A percentile compares a stretch with the other conserved stretches of the same genome.
Evolutionary conservation across 2,329 filamentous ascomycete genomes (phyloP).

Genomic region (Fusarium papillatum): DNA sequence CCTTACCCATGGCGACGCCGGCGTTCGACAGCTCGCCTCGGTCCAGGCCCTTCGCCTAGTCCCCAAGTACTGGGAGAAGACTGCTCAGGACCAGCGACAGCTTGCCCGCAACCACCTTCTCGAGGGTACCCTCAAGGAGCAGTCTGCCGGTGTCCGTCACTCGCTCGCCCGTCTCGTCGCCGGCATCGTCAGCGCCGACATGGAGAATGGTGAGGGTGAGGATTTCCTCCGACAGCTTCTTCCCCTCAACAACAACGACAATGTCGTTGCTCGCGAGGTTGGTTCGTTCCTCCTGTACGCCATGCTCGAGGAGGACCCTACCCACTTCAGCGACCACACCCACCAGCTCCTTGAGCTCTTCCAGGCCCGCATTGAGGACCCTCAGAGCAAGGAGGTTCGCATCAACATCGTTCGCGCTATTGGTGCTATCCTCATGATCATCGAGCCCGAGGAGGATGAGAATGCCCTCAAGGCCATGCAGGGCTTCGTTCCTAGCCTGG

Average conservation of each 20-base stretch:
- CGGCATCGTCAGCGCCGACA: slow-evolving; percentile 86
- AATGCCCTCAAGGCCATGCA: slow-evolving; percentile 81
- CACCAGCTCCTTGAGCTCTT: slow-evolving; percentile 87
- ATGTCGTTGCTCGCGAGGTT: slow-evolving; percentile 87
- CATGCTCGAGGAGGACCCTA: slow-evolving; percentile 88
- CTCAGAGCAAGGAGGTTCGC: slow-evolving; percentile 91
- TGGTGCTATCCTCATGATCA: slow-evolving; percentile 87
- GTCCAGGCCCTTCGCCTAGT: slow-evolving; percentile 91
- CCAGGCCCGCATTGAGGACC: slow-evolving; percentile 88
- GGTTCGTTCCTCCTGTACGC: slow-evolving; percentile 95
- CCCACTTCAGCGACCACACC: slow-evolving; percentile 86
- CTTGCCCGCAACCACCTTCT: slow-evolving; percentile 87
- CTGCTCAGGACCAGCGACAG: slow-evolving; percentile 82
- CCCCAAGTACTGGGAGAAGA: slow-evolving; percentile 85
- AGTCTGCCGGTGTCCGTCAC: slow-evolving; percentile 82
- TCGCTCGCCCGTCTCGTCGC: slow-evolving; percentile 91
- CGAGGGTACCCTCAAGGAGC: slow-evolving; percentile 86
- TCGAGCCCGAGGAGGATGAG: slow-evolving; percentile 89
- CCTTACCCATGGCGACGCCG: slow-evolving; percentile 79
- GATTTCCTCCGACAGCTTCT: slow-evolving; percentile 86
- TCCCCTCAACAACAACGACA: slow-evolving; percentile 81
- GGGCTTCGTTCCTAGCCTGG: slow-evolving; percentile 87
- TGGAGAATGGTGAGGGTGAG: slow-evolving; percentile 80
- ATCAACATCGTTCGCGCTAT: slow-evolving; percentile 95
- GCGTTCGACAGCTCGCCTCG: slow-evolving; percentile 89